phyloP scores from a whole-genome alignment of 345 rosid genomes.

The Populus euphratica region DNA sequence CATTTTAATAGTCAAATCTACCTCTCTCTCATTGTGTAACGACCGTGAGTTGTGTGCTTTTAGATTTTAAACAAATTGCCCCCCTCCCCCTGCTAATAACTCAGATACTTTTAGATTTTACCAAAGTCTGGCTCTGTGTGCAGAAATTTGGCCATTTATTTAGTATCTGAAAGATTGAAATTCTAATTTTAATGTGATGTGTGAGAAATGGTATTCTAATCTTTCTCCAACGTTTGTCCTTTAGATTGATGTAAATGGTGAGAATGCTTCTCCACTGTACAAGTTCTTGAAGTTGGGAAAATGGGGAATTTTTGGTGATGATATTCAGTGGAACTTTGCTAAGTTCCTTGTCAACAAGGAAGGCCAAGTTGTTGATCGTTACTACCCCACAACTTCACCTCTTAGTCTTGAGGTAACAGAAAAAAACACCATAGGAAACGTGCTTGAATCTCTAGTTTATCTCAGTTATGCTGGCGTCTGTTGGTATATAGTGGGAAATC shows the following conservation, averaged over 20 bases:
- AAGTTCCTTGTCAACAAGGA: constrained; percentile 28
- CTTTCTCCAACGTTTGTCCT: not conserved
- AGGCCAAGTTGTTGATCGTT: constrained; percentile 30
- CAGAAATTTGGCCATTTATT: not conserved
- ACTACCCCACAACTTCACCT: constrained; percentile 33
- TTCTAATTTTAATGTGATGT: not conserved
- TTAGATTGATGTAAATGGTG: constrained; percentile 33
- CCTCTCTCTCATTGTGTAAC: not conserved
- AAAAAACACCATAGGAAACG: not conserved
- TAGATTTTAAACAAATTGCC: not conserved
- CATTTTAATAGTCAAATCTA: no score
- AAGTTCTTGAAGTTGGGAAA: constrained; percentile 29
- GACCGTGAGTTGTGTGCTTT: not conserved
- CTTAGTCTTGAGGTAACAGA: constrained; percentile 27
- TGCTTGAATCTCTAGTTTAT: not conserved
- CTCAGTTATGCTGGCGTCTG: not conserved
- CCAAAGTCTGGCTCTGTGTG: not conserved
- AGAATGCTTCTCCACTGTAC: constrained; percentile 28
- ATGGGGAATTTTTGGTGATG: constrained; percentile 36
- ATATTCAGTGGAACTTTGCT: constrained; percentile 36
- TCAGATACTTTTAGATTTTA: not conserved
- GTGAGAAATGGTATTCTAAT: not conserved
- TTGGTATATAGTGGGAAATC: not conserved
- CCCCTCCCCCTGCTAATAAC: not conserved
- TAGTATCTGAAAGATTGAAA: not conserved